Evolutionary conservation across 495 filamentous ascomycete genomes (phyloP).

Genomic region (Annulohypoxylon stygium): DNA sequence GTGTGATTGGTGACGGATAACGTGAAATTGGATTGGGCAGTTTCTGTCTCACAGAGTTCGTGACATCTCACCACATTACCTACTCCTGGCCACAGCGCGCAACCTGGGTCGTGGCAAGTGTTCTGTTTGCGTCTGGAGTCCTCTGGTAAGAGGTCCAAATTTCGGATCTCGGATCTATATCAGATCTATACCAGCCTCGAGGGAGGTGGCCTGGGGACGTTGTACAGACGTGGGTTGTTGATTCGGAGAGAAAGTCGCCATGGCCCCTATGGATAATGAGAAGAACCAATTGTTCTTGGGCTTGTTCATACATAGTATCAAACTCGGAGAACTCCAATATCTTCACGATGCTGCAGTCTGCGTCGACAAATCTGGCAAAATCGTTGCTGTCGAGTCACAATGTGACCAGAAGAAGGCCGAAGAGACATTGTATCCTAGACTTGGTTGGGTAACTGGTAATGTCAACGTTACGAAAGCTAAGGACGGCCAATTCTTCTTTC

Average conservation of each 20-base stretch:
- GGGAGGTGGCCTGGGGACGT: neutral
- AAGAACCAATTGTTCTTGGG: constrained; percentile 62
- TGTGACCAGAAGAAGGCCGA: constrained; percentile 45
- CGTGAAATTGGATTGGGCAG: constrained; percentile 12
- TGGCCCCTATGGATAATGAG: constrained; percentile 22
- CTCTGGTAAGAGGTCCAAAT: constrained; percentile 1
- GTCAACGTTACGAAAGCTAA: constrained; percentile 54
- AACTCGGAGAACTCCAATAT: constrained; percentile 67
- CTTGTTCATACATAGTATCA: constrained; percentile 70
- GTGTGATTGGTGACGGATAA: constrained; percentile 23
- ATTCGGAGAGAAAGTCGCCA: constrained; percentile 16
- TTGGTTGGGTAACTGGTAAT: constrained; percentile 56
- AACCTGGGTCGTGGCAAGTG: constrained; percentile 3
- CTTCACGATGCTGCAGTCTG: constrained; percentile 71
- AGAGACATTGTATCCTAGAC: constrained; percentile 43
- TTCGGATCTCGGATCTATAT: constrained; percentile 12
- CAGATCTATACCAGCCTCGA: constrained; percentile 9
- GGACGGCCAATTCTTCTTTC: constrained; percentile 85
- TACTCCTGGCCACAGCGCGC: constrained; percentile 16
- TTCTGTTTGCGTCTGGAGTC: neutral
- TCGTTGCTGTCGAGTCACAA: constrained; percentile 66
- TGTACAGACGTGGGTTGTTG: neutral
- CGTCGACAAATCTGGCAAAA: constrained; percentile 75
- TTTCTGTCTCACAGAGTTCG: constrained; percentile 23
- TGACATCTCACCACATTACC: constrained; percentile 32